Base-by-base conservation (phyloP, 2,329 filamentous ascomycete genomes). In the Epichloe sp. region DNA sequence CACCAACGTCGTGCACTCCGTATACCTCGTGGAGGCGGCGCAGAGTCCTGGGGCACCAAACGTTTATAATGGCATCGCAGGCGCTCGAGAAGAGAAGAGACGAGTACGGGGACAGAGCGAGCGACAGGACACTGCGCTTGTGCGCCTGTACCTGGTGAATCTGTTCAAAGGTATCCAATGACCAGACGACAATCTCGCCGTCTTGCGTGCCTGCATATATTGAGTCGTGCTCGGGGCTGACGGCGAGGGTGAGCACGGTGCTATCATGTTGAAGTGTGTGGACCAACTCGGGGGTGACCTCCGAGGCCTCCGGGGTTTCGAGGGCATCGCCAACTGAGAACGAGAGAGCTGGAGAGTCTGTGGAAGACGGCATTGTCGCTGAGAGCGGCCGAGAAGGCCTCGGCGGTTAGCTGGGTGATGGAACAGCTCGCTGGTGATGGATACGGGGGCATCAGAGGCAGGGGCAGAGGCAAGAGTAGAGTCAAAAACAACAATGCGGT, bases 181-280 rank as follows among this genome's bases (percentile, higher is more conserved):
- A 89, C 86, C 89, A 98, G 44, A 90, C 84, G 44, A 94, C 76
- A 54, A 98, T 95, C 70, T 96, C 88, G 54, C 93, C 93, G 56
- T 88, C 86, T 64, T 96, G 89, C 1, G 93, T 90, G 41, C 93
- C 93, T 17, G 91, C 90, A 66, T 88, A 98, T 50, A 98, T 85
- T 63, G 83, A 84, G 48, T 85, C 79, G 56, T 88, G 79, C 46
- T 85, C 77, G 48, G 87, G 77, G 52, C 88, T 89, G 23, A 95
- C 80, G 4, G 83, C 87, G 51, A 98, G 77, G 8, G 88, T 82
- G 48, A 98, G 80, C 46, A 94, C 86, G 2, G 85, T 88, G 65
- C 82, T 86, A 61, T 82, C 78, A 63, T 91, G 86, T 62, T 82
- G 77, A 55, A 94, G 78, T 57, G 82, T 82, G 65, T 94, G 88